These are phyloP conservation scores for Clausena lansium DNA, from an alignment of 345 rosid species.

Conservation along the genomic window DNA sequence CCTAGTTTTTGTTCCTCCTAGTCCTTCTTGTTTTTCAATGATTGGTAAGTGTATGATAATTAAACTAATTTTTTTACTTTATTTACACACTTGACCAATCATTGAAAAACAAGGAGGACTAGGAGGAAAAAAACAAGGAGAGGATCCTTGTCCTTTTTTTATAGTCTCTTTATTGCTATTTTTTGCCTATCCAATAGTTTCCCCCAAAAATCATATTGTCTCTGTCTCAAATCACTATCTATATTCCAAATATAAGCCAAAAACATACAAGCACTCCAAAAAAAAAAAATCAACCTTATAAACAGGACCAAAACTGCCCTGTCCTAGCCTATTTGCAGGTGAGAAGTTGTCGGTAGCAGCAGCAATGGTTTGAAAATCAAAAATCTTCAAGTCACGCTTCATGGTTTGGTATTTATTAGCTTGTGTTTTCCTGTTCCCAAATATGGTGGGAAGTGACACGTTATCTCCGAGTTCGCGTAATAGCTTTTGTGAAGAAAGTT, in stretches of 20 bases:
- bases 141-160: no score
- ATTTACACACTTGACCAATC: no score
- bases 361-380: background rate
- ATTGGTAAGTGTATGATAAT: no score
- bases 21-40: no score
- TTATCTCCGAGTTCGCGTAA: background rate
- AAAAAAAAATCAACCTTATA: no score
- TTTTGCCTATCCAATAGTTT: background rate
- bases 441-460: background rate
- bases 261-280: no score
- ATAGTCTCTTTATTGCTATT: constrained; percentile 7
- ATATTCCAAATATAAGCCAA: no score
- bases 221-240: background rate
- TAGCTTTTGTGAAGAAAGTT: no score
- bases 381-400: background rate
- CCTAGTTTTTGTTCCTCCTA: no score
- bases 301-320: constrained; percentile 15
- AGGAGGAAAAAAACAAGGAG: no score
- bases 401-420: background rate
- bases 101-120: no score
- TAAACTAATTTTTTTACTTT: no score
- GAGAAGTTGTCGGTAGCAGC: constrained; percentile 12
- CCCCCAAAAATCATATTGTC: background rate
- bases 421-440: background rate
- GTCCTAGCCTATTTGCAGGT: background rate